Base-by-base conservation (phyloP, 768 basidiomycete species). In the Pleurotus djamor region DNA sequence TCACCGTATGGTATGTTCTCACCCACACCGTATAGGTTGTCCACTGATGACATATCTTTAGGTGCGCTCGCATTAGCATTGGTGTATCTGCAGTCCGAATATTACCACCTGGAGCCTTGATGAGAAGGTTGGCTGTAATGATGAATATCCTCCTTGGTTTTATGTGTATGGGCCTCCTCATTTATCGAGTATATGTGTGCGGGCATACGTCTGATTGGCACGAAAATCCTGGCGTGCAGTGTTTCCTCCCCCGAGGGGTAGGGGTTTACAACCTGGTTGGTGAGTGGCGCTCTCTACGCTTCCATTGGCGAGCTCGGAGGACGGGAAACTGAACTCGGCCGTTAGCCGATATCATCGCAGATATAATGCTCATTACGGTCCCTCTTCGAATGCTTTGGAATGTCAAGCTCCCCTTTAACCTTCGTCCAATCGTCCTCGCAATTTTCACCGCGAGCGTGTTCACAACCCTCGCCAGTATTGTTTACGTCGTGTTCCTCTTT, bases 401-500 rank as follows among this genome's bases (percentile, higher is more conserved):
- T 48, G 41, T 64, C 37, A 62, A 60, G 45, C 58, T 66, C 4
- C 50, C 58, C 13, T 32, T 32, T 13, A 48, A 55, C 16, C 54
- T 62, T 35, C 61, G 64, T 2, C 59, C 58, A 10, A 61, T 68
- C 36, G 60, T 68, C 13, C 48, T 60, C 33, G 63, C 58, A 2
- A 63, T 62, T 36, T 68, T 68, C 41, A 34, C 59, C 13, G 65
- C 65, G n/a, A 65, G 65, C 28, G 13, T 66, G 14, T 43, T 68
- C 8, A 64, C 62, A 12, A 56, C 61, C 2, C 10, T 52, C 6
- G 4, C 49, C 38, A 34, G 54, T 62, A n/a, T 52, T 16, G 35
- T 52, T 4, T 52, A 52, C n/a, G 52, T 37, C 9, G 9, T 17
- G 5, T 52, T 52, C n/a, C 52, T 52, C 21, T 52, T 54, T 8